Percentiles rank a stretch among this genome's conserved stretches.
Conservation (phyloP, 2,329 filamentous ascomycete species). For the Gaeumannomyces tritici region DNA sequence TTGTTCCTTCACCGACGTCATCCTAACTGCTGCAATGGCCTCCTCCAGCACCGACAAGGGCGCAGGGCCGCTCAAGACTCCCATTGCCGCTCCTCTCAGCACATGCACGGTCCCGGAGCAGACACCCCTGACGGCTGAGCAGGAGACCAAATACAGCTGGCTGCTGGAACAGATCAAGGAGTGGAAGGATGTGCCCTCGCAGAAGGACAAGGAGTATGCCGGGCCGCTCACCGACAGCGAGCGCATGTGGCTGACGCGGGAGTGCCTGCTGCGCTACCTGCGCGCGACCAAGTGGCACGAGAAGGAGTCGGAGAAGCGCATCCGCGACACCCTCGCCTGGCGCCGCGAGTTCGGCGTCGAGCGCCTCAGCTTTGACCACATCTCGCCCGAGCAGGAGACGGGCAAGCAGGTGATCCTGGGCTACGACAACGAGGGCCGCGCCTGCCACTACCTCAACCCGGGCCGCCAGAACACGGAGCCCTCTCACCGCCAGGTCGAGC, state of each 20-base stretch:
- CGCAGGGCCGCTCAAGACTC: conserved; percentile 21
- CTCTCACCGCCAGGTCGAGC: conserved; percentile 79
- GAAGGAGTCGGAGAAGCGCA: conserved; percentile 64
- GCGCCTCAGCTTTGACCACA: conserved; percentile 72
- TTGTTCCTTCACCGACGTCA: too few relatives aligned
- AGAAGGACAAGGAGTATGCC: conserved; percentile 34
- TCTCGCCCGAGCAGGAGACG: conserved; percentile 89
- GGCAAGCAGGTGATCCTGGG: conserved; percentile 89
- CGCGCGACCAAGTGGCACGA: conserved; percentile 87
- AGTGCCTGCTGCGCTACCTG: conserved; percentile 87
- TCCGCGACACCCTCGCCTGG: conserved; percentile 77
- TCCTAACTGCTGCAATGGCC: not conserved
- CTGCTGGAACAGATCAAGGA: conserved; percentile 60
- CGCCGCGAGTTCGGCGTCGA: conserved; percentile 81
- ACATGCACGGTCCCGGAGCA: conserved; percentile 46
- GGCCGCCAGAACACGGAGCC: conserved; percentile 87
- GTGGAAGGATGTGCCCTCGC: conserved; percentile 59
- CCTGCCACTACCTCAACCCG: conserved; percentile 84
- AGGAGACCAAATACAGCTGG: conserved; percentile 71
- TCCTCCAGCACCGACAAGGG: not conserved
- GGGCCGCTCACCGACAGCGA: conserved; percentile 69
- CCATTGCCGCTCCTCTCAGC: conserved; percentile 47
- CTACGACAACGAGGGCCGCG: conserved; percentile 76
- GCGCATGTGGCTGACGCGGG: conserved; percentile 81
- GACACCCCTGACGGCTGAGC: conserved; percentile 60